These are phyloP conservation scores for Omphalotus guepiniiformis DNA, from an alignment of 768 basidiomycete genomes.

Conservation along the genomic window DNA sequence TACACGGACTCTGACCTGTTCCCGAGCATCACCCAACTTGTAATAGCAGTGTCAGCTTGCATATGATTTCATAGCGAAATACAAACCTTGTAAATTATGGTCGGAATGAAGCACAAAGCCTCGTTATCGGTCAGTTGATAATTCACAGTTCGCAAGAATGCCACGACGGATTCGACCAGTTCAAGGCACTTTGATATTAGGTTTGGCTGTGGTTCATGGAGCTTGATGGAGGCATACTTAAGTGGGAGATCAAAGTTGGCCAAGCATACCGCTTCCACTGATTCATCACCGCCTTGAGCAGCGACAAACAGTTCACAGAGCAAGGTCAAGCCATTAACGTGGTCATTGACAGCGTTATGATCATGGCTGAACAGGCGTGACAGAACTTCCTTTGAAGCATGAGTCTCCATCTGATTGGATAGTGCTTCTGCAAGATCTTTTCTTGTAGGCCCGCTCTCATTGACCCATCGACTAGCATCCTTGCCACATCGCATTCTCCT, in stretches of 20 bases:
- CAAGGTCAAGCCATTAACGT: conserved; percentile 68
- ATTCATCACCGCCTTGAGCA: conserved; percentile 53
- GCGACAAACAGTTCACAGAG: conserved; percentile 73
- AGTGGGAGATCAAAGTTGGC: conserved; percentile 89
- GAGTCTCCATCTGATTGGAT: conserved; percentile 88
- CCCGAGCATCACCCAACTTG: conserved; percentile 93
- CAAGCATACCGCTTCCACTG: conserved; percentile 59
- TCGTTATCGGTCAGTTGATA: conserved; percentile 85
- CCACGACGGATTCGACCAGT: conserved; percentile 71
- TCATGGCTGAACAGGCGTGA: conserved; percentile 88
- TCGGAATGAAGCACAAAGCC: conserved; percentile 83
- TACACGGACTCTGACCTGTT: conserved; percentile 74
- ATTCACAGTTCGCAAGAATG: conserved; percentile 66
- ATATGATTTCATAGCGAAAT: not conserved
- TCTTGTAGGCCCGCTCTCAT: conserved; percentile 77
- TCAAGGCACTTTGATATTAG: conserved; percentile 86
- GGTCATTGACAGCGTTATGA: conserved; percentile 92
- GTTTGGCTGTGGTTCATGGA: conserved; percentile 89
- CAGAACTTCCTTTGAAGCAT: conserved; percentile 71
- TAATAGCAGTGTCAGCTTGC: conserved; percentile 3
- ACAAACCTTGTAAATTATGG: conserved; percentile 75
- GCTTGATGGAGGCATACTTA: conserved; percentile 90
- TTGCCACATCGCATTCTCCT: conserved; percentile 67
- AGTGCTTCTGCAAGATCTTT: conserved; percentile 85
- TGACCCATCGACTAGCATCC: conserved; percentile 79